These are phyloP conservation scores for Brassica balearica DNA, from an alignment of 441 rosid genomes.

Conservation along the genomic window DNA sequence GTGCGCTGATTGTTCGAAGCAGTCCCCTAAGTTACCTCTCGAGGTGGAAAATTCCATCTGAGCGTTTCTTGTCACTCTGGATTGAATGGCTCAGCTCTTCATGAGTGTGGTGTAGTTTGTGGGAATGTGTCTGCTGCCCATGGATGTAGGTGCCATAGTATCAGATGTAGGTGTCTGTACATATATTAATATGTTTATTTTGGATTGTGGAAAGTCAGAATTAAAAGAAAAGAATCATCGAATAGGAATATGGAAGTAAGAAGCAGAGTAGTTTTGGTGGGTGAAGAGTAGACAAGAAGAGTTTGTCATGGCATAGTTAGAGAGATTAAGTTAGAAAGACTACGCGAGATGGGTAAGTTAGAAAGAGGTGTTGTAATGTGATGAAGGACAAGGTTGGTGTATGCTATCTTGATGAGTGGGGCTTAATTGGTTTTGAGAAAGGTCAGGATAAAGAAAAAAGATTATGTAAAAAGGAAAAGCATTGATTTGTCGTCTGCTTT, in stretches of 20 bases:
- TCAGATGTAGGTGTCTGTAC: background rate
- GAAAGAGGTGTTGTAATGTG: background rate
- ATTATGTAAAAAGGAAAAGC: background rate
- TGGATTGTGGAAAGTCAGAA: background rate
- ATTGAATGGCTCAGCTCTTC: slow-evolving; percentile 42
- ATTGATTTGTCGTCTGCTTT: background rate
- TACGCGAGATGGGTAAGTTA: background rate
- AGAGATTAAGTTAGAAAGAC: background rate
- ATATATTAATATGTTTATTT: background rate
- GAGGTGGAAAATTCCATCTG: slow-evolving; percentile 38
- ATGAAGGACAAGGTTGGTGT: background rate
- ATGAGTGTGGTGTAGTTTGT: slow-evolving; percentile 44
- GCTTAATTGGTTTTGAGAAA: background rate
- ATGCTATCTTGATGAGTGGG: background rate
- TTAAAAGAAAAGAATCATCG: background rate
- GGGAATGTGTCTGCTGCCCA: slow-evolving; percentile 15
- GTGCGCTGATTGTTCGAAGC: slow-evolving; percentile 71
- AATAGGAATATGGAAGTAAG: background rate
- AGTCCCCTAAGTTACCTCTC: slow-evolving; percentile 32
- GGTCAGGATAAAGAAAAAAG: background rate
- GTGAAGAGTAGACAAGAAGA: slow-evolving; percentile 10
- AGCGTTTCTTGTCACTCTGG: slow-evolving; percentile 32
- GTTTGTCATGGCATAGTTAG: background rate
- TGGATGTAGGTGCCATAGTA: slow-evolving; percentile 8
- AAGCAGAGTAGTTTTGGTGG: background rate